A percentile compares a stretch with the other conserved stretches of the same genome.
Conservation (phyloP, 768 basidiomycete species). For the Tremella yokohamensis region DNA sequence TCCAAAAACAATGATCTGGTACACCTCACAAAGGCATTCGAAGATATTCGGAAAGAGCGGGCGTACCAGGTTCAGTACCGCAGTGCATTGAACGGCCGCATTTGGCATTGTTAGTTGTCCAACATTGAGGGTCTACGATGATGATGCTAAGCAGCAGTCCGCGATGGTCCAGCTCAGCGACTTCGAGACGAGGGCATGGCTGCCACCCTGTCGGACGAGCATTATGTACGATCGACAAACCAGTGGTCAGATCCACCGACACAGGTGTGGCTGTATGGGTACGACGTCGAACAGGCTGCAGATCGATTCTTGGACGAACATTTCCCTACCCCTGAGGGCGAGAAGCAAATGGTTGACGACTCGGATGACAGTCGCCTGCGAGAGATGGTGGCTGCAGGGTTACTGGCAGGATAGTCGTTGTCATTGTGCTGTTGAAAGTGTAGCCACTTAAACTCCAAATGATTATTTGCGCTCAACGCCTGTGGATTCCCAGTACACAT, state of each 20-base stretch:
- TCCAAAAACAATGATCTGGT: not conserved
- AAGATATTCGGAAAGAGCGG: not conserved
- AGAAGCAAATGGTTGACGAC: too few relatives aligned
- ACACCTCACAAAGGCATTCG: not conserved
- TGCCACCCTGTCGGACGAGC: not conserved
- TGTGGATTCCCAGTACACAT: too few relatives aligned
- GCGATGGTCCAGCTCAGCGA: not conserved
- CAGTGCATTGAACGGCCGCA: not conserved
- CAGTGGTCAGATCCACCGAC: not conserved
- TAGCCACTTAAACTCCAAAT: too few relatives aligned
- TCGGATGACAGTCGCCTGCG: too few relatives aligned
- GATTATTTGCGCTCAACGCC: too few relatives aligned
- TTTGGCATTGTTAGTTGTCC: not conserved
- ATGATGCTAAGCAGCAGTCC: not conserved
- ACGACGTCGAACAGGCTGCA: not conserved
- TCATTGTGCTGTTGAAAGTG: too few relatives aligned
- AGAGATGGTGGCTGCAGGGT: too few relatives aligned
- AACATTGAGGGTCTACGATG: not conserved
- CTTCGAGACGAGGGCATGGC: not conserved
- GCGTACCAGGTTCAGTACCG: conserved; percentile 1
- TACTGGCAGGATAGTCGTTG: too few relatives aligned
- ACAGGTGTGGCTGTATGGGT: not conserved
- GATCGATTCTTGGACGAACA: not conserved
- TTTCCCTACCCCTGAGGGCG: not conserved
- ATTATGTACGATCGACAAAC: not conserved